Evolutionary conservation across 148 eudicot genomes (phyloP), one percentile per base, ranked within the genome.

Genomic region (Rhododendron simsii): DNA sequence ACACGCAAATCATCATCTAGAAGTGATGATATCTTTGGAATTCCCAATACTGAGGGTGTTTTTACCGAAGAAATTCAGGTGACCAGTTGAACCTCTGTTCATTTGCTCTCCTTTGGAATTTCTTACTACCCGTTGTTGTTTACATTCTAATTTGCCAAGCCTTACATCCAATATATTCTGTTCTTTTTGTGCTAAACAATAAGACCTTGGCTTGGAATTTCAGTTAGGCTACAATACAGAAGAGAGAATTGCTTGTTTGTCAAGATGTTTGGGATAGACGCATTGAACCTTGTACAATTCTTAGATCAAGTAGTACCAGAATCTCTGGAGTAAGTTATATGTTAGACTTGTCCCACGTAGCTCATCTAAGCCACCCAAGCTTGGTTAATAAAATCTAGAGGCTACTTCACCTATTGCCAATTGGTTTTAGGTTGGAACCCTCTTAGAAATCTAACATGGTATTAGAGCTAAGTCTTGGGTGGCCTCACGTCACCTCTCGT

Each of bases 61-160:
- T 44, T 30, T 48, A 21, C n/a, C n/a, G 89, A 81, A 81, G 84
- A 80, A 59, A 41, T 21, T 82, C 79, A 45, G 89, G 89, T 85
- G 87, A 63, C 3, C 21, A 23, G 30, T 47, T 75, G 39, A 57
- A 30, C 30, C 8, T 12, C 44, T 87, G 26, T 23, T 20, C 2
- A 44, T 30, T 63, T 78, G 10, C 44, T 39, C n/a, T 15, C 48
- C 16, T 9, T 51, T 55, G 8, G 47, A 16, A 39, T 78, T 7
- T 35, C 59, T 23, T 47, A 14, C 13, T 9, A 81, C 53, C 71
- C 50, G 20, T 86, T 81, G 82, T 73, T 37, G 35, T 1, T 35
- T 35, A 35, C 28, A 63, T 85, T 85, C 39, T 63, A 45, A 28
- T 45, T 65, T 53, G 11, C 15, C 8, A 26, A 53, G 44, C 14